Evolutionary conservation across 768 basidiomycete species (phyloP).

Genomic region (Suillus plorans): DNA sequence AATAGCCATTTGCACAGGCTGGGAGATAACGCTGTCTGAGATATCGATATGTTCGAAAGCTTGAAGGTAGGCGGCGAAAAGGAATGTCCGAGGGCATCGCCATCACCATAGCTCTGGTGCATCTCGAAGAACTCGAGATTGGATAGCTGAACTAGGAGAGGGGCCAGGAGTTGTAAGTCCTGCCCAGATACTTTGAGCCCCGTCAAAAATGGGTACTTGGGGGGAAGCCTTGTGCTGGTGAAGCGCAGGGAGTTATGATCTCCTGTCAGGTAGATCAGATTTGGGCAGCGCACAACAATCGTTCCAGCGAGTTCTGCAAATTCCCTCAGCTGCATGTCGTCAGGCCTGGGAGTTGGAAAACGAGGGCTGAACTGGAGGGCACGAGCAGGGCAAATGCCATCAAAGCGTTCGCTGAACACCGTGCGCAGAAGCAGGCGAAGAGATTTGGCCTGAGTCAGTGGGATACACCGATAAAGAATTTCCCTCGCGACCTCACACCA

Average conservation of each 20-base stretch:
- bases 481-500: neutral
- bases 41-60: neutral
- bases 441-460: neutral
- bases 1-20: neutral
- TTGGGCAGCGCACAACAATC: neutral
- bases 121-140: neutral
- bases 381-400: neutral
- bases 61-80: neutral
- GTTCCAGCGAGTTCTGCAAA: neutral
- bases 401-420: neutral
- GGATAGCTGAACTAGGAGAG: neutral
- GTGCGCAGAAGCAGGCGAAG: neutral
- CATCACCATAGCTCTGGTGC: neutral
- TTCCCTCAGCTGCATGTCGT: no score
- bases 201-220: neutral
- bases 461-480: neutral
- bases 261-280: neutral
- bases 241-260: neutral
- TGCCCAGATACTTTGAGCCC: neutral
- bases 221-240: neutral
- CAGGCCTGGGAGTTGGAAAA: no score
- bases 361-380: neutral
- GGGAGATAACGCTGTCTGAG: neutral
- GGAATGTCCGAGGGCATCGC: neutral
- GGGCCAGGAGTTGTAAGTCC: neutral